phyloP scores from a whole-genome alignment of 192 early-diverging fungal species.

The Backusella circina region DNA sequence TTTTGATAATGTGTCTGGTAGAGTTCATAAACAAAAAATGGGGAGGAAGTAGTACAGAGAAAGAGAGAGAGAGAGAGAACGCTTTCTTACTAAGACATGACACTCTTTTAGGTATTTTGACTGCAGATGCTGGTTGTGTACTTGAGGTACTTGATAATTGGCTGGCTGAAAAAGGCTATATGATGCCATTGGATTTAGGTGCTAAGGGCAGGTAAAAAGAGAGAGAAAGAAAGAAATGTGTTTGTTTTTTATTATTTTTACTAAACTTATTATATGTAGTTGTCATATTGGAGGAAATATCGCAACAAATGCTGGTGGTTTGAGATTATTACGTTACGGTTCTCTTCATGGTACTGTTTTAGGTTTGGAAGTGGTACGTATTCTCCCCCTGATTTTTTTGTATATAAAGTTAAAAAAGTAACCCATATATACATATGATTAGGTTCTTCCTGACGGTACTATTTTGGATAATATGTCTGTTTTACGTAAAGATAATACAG shows the following conservation, averaged over 20 bases:
- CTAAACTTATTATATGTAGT: conserved; percentile 37
- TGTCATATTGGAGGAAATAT: conserved; percentile 99
- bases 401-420: neutral
- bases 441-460: conserved; percentile 87
- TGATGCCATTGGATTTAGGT: conserved; percentile 92
- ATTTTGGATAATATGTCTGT: conserved; percentile 79
- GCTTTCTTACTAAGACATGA: neutral
- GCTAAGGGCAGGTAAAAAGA: conserved; percentile 62
- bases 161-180: conserved; percentile 77
- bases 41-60: too few species aligned
- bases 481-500: conserved; percentile 97
- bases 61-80: neutral
- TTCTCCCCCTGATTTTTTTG: neutral
- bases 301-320: conserved; percentile 97
- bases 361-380: conserved; percentile 83
- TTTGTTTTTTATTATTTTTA: neutral
- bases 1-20: conserved; percentile 65
- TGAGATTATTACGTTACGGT: conserved; percentile 92
- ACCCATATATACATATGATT: neutral
- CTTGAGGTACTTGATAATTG: conserved; percentile 88
- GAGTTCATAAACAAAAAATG: neutral
- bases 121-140: conserved; percentile 89
- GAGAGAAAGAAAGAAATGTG: neutral
- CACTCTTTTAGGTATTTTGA: conserved; percentile 62
- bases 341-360: conserved; percentile 95